A percentile compares a stretch with the other conserved stretches of the same genome.
These are phyloP conservation scores for Helenozyma baotianmanensis DNA, from an alignment of 805 yeast species.

Conservation along the genomic window DNA sequence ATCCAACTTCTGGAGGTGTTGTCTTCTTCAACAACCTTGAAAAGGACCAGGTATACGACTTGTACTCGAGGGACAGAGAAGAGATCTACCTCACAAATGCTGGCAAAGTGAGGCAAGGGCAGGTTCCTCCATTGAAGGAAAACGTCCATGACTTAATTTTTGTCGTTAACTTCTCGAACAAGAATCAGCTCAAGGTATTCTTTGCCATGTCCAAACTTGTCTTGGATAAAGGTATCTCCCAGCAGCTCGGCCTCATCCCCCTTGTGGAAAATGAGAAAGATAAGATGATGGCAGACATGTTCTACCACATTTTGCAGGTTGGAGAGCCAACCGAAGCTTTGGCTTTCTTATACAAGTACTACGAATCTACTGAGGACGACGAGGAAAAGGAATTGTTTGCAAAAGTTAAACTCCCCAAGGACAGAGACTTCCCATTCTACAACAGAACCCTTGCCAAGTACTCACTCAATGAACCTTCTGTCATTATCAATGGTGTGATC, in stretches of 20 bases:
- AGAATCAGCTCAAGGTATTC: slow-evolving; percentile 46
- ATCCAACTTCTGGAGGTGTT: slow-evolving; percentile 34
- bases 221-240: slow-evolving; percentile 59
- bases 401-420: slow-evolving; percentile 15
- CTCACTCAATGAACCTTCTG: slow-evolving; percentile 43
- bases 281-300: slow-evolving; percentile 23
- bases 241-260: slow-evolving; percentile 83
- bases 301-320: slow-evolving; percentile 30
- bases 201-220: slow-evolving; percentile 47
- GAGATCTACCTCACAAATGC: slow-evolving; percentile 37
- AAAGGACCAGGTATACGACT: slow-evolving; percentile 49
- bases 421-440: slow-evolving; percentile 16
- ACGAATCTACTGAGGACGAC: slow-evolving; percentile 25
- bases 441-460: slow-evolving; percentile 20
- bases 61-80: slow-evolving; percentile 39
- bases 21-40: slow-evolving; percentile 78
- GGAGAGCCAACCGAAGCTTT: slow-evolving; percentile 31
- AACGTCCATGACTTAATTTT: slow-evolving; percentile 75
- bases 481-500: slow-evolving; percentile 73
- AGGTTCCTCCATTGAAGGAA: slow-evolving; percentile 63
- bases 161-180: slow-evolving; percentile 55
- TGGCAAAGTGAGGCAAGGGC: slow-evolving; percentile 33
- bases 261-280: slow-evolving; percentile 31
- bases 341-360: slow-evolving; percentile 36
- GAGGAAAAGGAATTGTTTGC: slow-evolving; percentile 17